These are phyloP conservation scores for Nigrograna mackinnonii DNA, from an alignment of 2,329 filamentous ascomycete genomes.

Conservation along the genomic window DNA sequence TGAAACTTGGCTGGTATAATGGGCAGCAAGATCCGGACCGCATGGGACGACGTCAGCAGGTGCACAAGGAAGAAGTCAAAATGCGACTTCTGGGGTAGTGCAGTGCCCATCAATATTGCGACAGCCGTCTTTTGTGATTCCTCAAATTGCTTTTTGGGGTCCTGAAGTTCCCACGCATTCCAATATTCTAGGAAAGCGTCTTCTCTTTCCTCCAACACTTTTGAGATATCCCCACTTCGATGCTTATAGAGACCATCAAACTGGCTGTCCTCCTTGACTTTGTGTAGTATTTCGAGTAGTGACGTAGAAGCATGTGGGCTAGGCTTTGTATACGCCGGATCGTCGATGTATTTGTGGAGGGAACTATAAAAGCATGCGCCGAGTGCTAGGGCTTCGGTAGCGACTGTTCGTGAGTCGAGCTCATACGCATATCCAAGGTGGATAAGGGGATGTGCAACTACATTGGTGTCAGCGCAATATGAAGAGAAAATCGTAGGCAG, in stretches of 20 bases:
- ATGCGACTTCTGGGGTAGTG: slow-evolving; percentile 42
- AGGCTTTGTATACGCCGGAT: slow-evolving; percentile 70
- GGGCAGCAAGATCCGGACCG: slow-evolving; percentile 82
- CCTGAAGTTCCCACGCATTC: slow-evolving; percentile 76
- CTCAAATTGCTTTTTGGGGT: slow-evolving; percentile 75
- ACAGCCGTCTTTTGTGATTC: slow-evolving; percentile 65
- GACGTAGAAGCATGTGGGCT: slow-evolving; percentile 63
- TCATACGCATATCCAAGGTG: slow-evolving; percentile 95
- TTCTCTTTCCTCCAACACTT: slow-evolving; percentile 71
- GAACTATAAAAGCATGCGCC: slow-evolving; percentile 62
- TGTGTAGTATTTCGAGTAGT: slow-evolving; percentile 71
- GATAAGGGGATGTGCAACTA: slow-evolving; percentile 89
- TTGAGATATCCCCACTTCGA: slow-evolving; percentile 66
- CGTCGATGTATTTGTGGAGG: slow-evolving; percentile 68
- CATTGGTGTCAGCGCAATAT: slow-evolving; percentile 6
- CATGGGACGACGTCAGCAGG: slow-evolving; percentile 82
- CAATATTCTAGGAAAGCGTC: slow-evolving; percentile 80
- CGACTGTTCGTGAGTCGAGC: slow-evolving; percentile 80
- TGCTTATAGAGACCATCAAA: slow-evolving; percentile 69
- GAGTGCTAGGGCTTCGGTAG: slow-evolving; percentile 83
- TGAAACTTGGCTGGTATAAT: slow-evolving; percentile 75
- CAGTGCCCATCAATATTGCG: slow-evolving; percentile 61
- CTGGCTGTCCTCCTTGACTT: slow-evolving; percentile 68
- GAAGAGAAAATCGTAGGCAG: slow-evolving; percentile 10
- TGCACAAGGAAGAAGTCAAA: slow-evolving; percentile 88